These are phyloP conservation scores for Stephania yunnanensis DNA, from an alignment of 164 flowering plant genomes.

Conservation along the genomic window DNA sequence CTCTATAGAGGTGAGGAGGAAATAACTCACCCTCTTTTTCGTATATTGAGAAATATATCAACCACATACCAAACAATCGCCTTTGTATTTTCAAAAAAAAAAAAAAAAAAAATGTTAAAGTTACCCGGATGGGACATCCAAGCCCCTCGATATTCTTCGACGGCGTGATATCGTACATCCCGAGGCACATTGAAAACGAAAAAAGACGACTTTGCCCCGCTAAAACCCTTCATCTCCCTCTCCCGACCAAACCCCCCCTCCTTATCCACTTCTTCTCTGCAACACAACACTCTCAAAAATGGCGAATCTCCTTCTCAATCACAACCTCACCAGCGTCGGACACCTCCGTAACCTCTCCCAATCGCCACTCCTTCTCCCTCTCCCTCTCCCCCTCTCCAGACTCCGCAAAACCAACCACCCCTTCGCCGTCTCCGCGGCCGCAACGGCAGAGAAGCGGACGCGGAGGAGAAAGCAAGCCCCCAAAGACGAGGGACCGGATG, in stretches of 20 bases:
- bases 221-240: background rate
- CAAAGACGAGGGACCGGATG: slow-evolving; percentile 20
- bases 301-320: slow-evolving; percentile 15
- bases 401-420: background rate
- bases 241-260: background rate
- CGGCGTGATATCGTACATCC: no score
- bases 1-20: no score
- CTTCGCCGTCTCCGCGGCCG: slow-evolving; percentile 20
- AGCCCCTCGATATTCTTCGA: no score
- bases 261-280: background rate
- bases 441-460: slow-evolving; percentile 25
- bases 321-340: background rate
- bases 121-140: no score
- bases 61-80: no score
- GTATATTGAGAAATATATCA: no score
- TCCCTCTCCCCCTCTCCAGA: background rate
- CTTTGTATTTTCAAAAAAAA: no score
- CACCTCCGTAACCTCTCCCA: background rate
- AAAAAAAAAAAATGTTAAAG: no score
- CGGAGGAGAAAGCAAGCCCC: slow-evolving; percentile 24
- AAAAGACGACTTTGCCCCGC: no score
- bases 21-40: no score
- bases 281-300: background rate
- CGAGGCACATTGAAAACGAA: no score
- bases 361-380: slow-evolving; percentile 1